Evolutionary conservation across 2,329 filamentous ascomycete genomes (phyloP).

Genomic region (Dothiorella sarmentorum): DNA sequence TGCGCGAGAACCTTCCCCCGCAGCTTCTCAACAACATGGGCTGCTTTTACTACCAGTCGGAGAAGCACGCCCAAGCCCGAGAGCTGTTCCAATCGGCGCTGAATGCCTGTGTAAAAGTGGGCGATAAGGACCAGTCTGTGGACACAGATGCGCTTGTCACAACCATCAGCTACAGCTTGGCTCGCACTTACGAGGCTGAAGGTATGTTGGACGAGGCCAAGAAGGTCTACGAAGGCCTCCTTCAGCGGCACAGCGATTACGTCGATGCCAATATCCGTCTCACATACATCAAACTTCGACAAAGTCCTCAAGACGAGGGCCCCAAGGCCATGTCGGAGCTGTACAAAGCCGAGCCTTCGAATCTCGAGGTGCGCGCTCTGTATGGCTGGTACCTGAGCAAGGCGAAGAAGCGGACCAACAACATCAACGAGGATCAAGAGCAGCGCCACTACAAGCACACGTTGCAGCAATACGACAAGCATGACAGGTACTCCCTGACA

Average conservation of each 20-base stretch:
- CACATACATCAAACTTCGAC: constrained; percentile 82
- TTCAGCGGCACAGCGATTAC: constrained; percentile 85
- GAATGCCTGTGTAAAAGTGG: constrained; percentile 78
- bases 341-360: constrained; percentile 76
- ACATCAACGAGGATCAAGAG: constrained; percentile 85
- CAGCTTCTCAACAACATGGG: constrained; percentile 96
- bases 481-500: constrained; percentile 93
- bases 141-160: constrained; percentile 92
- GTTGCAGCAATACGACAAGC: constrained; percentile 89
- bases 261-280: constrained; percentile 85
- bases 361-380: constrained; percentile 86
- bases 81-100: constrained; percentile 91
- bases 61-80: constrained; percentile 74
- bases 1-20: constrained; percentile 78
- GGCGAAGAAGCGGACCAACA: constrained; percentile 75
- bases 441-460: constrained; percentile 96
- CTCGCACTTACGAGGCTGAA: constrained; percentile 85
- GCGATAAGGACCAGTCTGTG: constrained; percentile 68
- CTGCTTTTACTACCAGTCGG: constrained; percentile 87
- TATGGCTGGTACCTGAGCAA: constrained; percentile 96
- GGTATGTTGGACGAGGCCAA: constrained; percentile 78
- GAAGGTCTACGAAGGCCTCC: constrained; percentile 80
- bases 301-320: constrained; percentile 78
- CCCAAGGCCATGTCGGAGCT: constrained; percentile 82
- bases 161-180: constrained; percentile 95